phyloP scores from a whole-genome alignment of 805 yeast species.

The Ogataea naganishii region DNA sequence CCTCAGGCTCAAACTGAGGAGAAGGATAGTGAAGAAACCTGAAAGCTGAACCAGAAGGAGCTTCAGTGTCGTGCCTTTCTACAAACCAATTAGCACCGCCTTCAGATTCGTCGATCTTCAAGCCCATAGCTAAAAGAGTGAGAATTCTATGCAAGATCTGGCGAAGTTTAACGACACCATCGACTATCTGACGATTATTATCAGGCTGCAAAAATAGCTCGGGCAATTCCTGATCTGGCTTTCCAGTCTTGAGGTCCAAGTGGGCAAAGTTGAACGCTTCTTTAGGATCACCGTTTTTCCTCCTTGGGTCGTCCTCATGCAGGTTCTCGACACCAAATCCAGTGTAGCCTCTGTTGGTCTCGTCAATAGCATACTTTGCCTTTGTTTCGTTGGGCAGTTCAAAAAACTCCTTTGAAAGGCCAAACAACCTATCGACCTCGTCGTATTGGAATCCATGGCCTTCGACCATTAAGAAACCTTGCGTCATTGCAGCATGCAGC shows the following conservation, averaged over 20 bases:
- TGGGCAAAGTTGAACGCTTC: constrained; percentile 57
- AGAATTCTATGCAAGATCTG: constrained; percentile 41
- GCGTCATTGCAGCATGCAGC: constrained; percentile 39
- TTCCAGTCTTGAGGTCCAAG: constrained; percentile 43
- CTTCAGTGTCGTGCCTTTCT: constrained; percentile 43
- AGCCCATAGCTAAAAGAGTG: constrained; percentile 49
- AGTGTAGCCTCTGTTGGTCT: constrained; percentile 36
- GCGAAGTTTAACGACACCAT: constrained; percentile 37
- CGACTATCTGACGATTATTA: constrained; percentile 31
- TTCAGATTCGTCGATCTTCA: constrained; percentile 45
- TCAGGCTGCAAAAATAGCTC: constrained; percentile 35
- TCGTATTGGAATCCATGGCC: constrained; percentile 38
- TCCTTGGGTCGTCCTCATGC: constrained; percentile 25
- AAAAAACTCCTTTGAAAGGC: constrained; percentile 18
- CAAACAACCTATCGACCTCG: constrained; percentile 28
- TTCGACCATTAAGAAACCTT: constrained; percentile 42
- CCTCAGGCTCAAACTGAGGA: constrained; percentile 34
- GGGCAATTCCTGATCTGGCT: constrained; percentile 37
- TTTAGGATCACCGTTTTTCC: constrained; percentile 37
- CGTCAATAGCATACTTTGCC: constrained; percentile 37
- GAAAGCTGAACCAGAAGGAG: constrained; percentile 53
- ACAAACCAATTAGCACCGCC: constrained; percentile 58
- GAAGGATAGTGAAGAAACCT: constrained; percentile 69
- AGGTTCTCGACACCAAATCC: constrained; percentile 34
- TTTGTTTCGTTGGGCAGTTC: constrained; percentile 43